A percentile compares a stretch with the other conserved stretches of the same genome.
These are phyloP conservation scores for Leccinum angustisporum DNA, from an alignment of 1,284 basidiomycete species.

Conservation along the genomic window DNA sequence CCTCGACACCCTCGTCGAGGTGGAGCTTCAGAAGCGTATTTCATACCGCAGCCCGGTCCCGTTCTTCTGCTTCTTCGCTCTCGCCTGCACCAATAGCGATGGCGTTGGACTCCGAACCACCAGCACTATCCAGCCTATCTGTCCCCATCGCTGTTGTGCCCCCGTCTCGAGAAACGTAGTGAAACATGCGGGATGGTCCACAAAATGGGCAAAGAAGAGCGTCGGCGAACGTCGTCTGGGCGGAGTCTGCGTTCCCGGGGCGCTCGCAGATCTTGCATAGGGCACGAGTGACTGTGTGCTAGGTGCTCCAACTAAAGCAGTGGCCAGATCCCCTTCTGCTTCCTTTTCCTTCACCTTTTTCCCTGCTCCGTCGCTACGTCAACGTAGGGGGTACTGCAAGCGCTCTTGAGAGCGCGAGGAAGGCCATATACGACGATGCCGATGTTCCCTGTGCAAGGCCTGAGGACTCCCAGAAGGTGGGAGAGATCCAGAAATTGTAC, in stretches of 20 bases:
- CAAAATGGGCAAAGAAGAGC: constrained; percentile 92
- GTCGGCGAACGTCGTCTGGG: constrained; percentile 76
- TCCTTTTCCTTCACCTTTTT: constrained; percentile 23
- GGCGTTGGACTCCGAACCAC: too few species aligned
- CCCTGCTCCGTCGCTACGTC: constrained; percentile 37
- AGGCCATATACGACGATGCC: constrained; percentile 71
- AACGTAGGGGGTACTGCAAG: constrained; percentile 42
- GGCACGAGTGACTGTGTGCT: constrained; percentile 32
- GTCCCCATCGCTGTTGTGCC: constrained; percentile 76
- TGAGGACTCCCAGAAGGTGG: constrained; percentile 25
- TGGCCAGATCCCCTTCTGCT: constrained; percentile 19
- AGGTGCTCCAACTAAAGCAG: constrained; percentile 15
- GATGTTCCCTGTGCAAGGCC: constrained; percentile 28
- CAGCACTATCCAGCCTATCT: too few species aligned
- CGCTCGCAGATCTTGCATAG: constrained; percentile 13
- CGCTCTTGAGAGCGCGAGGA: constrained; percentile 70
- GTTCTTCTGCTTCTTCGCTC: too few species aligned
- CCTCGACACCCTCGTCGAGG: too few species aligned
- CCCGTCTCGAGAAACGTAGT: constrained; percentile 82
- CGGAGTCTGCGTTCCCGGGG: constrained; percentile 27
- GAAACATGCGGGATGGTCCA: constrained; percentile 75
- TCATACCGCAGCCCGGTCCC: too few species aligned
- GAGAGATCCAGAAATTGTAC: constrained; percentile 68
- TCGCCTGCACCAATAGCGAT: too few species aligned
- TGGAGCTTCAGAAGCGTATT: too few species aligned